Evolutionary conservation across 768 basidiomycete species (phyloP).

Genomic region (Boletus speciosus): DNA sequence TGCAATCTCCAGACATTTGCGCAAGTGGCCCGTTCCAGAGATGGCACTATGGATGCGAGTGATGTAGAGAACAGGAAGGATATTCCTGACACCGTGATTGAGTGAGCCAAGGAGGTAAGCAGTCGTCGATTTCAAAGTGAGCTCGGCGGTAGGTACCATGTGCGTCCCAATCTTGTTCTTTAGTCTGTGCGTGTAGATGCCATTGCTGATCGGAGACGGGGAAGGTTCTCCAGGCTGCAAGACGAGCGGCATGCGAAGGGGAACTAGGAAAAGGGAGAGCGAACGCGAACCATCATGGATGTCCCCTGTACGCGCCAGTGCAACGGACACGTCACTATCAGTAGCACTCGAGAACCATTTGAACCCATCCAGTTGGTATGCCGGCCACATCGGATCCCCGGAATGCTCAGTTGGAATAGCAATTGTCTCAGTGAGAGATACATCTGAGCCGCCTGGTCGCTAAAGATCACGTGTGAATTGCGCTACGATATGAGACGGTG

Average conservation of each 20-base stretch:
- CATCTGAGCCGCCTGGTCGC: constrained; percentile 73
- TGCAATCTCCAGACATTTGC: constrained; percentile 63
- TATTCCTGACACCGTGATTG: constrained; percentile 61
- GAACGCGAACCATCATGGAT: constrained; percentile 53
- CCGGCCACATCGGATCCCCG: constrained; percentile 40
- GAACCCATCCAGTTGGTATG: constrained; percentile 62
- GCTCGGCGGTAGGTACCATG: constrained; percentile 71
- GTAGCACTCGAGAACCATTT: constrained; percentile 88
- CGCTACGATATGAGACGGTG: not conserved
- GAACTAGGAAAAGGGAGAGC: constrained; percentile 73
- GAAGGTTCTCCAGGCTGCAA: constrained; percentile 37
- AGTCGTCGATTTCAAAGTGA: constrained; percentile 54
- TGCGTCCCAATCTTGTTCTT: constrained; percentile 81
- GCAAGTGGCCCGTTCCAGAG: constrained; percentile 51
- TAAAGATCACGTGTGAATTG: constrained; percentile 18
- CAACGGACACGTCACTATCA: constrained; percentile 68
- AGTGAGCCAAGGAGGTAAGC: constrained; percentile 60
- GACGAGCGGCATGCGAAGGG: constrained; percentile 53
- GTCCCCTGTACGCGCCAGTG: constrained; percentile 68
- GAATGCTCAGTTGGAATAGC: constrained; percentile 40
- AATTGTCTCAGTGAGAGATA: constrained; percentile 68
- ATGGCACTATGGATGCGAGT: constrained; percentile 68
- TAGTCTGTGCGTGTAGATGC: constrained; percentile 65
- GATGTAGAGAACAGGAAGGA: constrained; percentile 72
- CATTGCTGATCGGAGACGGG: constrained; percentile 54